Evolutionary conservation across 2,329 filamentous ascomycete species (phyloP).

Genomic region (Beauveria scarabaeidicola): DNA sequence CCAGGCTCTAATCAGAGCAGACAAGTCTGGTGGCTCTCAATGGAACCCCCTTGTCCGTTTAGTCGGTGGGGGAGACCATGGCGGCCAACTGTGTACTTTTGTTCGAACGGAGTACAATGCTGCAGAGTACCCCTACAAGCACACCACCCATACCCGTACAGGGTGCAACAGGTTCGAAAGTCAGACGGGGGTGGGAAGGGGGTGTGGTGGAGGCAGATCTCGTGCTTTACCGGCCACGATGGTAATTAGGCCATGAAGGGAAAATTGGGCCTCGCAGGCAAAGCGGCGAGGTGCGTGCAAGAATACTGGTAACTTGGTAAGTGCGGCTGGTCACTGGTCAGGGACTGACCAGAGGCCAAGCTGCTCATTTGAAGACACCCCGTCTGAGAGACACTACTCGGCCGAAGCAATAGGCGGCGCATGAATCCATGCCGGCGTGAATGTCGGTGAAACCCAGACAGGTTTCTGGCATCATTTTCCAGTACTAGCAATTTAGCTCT

Average conservation of each 20-base stretch:
- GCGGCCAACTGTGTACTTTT: slow-evolving; percentile 5
- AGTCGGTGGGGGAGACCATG: slow-evolving; percentile 8
- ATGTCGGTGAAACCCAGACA: slow-evolving; percentile 1
- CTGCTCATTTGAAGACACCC: background rate
- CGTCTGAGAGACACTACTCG: background rate
- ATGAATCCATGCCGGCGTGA: background rate
- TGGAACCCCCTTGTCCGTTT: slow-evolving; percentile 9
- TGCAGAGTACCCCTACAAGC: slow-evolving; percentile 5
- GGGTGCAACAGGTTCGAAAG: slow-evolving; percentile 3
- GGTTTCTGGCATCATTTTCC: background rate
- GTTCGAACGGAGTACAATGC: slow-evolving; percentile 7
- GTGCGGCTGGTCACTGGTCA: background rate
- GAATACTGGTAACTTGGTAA: background rate
- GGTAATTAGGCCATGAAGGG: slow-evolving; percentile 9
- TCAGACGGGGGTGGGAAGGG: slow-evolving; percentile 9
- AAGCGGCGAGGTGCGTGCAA: background rate
- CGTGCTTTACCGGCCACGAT: slow-evolving; percentile 12
- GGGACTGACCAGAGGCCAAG: background rate
- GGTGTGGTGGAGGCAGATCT: slow-evolving; percentile 9
- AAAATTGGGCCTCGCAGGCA: background rate
- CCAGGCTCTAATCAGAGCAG: slow-evolving; percentile 9
- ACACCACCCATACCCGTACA: background rate
- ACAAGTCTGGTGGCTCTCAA: slow-evolving; percentile 2
- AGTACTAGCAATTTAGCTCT: background rate
- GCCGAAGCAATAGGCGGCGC: background rate